These are phyloP conservation scores for Trichophyton verrucosum DNA, from an alignment of 2,329 filamentous ascomycete species.

Conservation along the genomic window DNA sequence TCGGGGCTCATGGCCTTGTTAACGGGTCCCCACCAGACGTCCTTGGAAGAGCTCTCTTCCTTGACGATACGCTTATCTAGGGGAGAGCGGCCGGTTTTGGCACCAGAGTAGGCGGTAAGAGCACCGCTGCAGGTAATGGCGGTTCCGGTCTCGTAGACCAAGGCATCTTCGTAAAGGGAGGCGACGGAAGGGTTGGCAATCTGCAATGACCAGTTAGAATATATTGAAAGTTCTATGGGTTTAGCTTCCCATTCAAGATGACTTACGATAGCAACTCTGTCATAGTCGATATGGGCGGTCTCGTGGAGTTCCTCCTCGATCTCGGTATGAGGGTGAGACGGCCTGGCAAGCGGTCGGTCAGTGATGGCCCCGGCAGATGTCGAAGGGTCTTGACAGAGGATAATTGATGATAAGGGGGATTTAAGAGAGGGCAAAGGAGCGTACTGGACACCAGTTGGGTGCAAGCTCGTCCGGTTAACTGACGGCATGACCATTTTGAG, in stretches of 20 bases:
- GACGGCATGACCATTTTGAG: conserved; percentile 42
- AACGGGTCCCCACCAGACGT: conserved; percentile 98
- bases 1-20: conserved; percentile 98
- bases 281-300: conserved; percentile 97
- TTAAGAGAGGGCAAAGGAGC: conserved; percentile 28
- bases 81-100: conserved; percentile 94
- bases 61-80: conserved; percentile 96
- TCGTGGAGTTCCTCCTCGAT: conserved; percentile 96
- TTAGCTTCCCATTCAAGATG: background rate
- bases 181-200: conserved; percentile 88
- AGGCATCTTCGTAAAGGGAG: conserved; percentile 95
- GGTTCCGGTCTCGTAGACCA: conserved; percentile 93
- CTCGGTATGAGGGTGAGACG: conserved; percentile 80
- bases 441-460: conserved; percentile 82
- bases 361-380: background rate
- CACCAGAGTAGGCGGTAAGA: conserved; percentile 91
- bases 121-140: conserved; percentile 94
- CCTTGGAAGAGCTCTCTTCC: conserved; percentile 74
- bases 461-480: conserved; percentile 85
- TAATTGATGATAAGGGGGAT: background rate
- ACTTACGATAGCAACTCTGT: conserved; percentile 93
- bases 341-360: conserved; percentile 40
- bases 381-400: background rate
- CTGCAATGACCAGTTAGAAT: conserved; percentile 23
- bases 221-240: background rate